Percentiles rank a stretch among this genome's conserved stretches.
These are phyloP conservation scores for Coniochaeta ligniaria DNA, from an alignment of 2,329 filamentous ascomycete species.

Conservation along the genomic window DNA sequence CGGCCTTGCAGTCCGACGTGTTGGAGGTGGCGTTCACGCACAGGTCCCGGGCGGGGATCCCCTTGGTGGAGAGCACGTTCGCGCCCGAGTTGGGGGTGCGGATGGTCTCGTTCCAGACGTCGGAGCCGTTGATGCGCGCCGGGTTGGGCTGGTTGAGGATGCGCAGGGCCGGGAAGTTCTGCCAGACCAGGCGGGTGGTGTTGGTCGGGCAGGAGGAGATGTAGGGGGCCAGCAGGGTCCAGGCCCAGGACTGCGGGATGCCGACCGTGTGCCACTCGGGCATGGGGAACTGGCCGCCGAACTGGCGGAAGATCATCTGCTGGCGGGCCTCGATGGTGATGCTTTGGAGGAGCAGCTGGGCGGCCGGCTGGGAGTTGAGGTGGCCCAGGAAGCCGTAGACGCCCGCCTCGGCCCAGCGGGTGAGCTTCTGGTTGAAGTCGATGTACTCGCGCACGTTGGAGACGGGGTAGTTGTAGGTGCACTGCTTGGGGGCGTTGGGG, in stretches of 20 bases:
- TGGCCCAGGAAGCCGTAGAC: slow-evolving; percentile 78
- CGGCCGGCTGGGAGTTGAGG: slow-evolving; percentile 68
- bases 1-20: slow-evolving; percentile 50
- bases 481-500: slow-evolving; percentile 60
- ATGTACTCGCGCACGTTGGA: slow-evolving; percentile 68
- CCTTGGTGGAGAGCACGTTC: slow-evolving; percentile 44
- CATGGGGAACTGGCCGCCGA: slow-evolving; percentile 73
- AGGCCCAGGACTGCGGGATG: slow-evolving; percentile 78
- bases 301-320: slow-evolving; percentile 79
- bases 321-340: slow-evolving; percentile 76
- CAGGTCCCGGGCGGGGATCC: slow-evolving; percentile 33
- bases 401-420: slow-evolving; percentile 70
- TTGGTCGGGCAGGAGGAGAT: slow-evolving; percentile 68
- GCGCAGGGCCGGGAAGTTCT: slow-evolving; percentile 70
- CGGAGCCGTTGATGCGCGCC: slow-evolving; percentile 56
- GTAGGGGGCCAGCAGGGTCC: slow-evolving; percentile 75
- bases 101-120: slow-evolving; percentile 56
- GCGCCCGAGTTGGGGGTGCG: slow-evolving; percentile 31
- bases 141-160: slow-evolving; percentile 74
- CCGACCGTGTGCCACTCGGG: slow-evolving; percentile 76
- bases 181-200: slow-evolving; percentile 71
- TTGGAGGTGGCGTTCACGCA: slow-evolving; percentile 50
- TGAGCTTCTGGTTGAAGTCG: slow-evolving; percentile 82
- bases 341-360: slow-evolving; percentile 64
- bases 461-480: slow-evolving; percentile 77